These are phyloP conservation scores for Decorospora gaudefroyi DNA, from an alignment of 2,329 filamentous ascomycete genomes.

Conservation along the genomic window DNA sequence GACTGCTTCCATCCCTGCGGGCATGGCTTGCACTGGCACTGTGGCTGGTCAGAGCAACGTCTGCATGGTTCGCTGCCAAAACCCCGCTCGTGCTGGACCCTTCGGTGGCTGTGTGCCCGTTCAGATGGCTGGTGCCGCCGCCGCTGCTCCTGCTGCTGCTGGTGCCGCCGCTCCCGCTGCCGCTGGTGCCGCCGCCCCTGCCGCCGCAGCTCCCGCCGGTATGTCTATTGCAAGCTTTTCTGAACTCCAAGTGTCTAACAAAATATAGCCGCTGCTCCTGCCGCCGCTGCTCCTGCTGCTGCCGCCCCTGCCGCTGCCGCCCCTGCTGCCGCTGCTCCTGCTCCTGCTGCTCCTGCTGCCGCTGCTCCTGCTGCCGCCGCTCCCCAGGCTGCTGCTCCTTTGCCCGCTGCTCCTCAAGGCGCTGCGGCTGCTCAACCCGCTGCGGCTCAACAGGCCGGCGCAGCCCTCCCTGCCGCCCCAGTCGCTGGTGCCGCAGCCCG, in stretches of 20 bases:
- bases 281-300: constrained; percentile 8
- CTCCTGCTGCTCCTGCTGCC: constrained; percentile 7
- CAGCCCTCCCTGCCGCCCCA: constrained; percentile 5
- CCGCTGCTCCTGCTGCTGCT: constrained; percentile 4
- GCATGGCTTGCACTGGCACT: constrained; percentile 62
- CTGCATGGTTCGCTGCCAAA: constrained; percentile 67
- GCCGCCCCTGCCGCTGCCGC: constrained; percentile 5
- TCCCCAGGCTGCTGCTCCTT: constrained; percentile 2
- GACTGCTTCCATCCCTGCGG: constrained; percentile 61
- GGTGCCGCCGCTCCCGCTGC: constrained; percentile 14
- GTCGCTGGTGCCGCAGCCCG: constrained; percentile 19
- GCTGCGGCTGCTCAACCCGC: constrained; percentile 1
- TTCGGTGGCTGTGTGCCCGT: constrained; percentile 66
- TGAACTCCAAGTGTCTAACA: too few species aligned
- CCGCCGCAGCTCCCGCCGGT: constrained; percentile 7
- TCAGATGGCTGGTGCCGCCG: constrained; percentile 51
- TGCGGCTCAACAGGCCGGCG: constrained; percentile 6
- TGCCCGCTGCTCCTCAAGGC: constrained; percentile 13
- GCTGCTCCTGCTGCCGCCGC: constrained; percentile 6
- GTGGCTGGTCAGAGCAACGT: constrained; percentile 63
- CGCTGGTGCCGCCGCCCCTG: constrained; percentile 4
- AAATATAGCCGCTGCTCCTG: constrained; percentile 4
- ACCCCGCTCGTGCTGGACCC: constrained; percentile 63
- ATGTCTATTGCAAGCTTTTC: too few species aligned
- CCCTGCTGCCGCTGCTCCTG: constrained; percentile 1